Evolutionary conservation across 805 yeast genomes (phyloP), one percentile per base, ranked within the genome.

Genomic region (Pichia exigua): DNA sequence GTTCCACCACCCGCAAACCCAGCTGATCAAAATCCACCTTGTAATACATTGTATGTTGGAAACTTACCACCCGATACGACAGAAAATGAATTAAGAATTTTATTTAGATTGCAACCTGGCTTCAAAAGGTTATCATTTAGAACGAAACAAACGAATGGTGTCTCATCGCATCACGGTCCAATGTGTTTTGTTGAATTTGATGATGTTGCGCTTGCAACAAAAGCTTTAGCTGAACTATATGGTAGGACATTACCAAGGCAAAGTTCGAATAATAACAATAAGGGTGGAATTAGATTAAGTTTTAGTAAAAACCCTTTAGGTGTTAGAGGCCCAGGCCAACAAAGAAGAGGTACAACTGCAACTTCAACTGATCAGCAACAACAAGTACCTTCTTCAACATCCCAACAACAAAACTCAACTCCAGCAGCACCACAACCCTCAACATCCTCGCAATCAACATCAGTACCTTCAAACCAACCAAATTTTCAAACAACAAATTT

Each of bases 141-240:
- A 60, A 91, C 95, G 18, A 89, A 90, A 68, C 66, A 62, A 49
- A 57, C 58, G 40, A 59, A 63, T 17, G 60, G 61, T 15, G 61
- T 65, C 3, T 64, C 66, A 46, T 73, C 74, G 43, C 78, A 79
- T 58, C 95, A 86, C 70, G 98, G 99, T 5, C 99, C 99, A 50
- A 94, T 94, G 98, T 94, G 99, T 69, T 94, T 94, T 75, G 99
- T 94, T 50, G 99, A 94, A 73, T 94, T 94, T 72, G 99, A 94
- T 61, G 97, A 92, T 66, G 96, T 94, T 48, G 83, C 86, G 3
- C 85, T 81, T 68, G 99, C 99, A 1, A 89, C 98, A 2, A 77
- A 88, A 61, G 97, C 98, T 0, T 74, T 94, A 54, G 96, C 96
- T 32, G 97, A 91, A 69, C 73, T 94, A 46, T 94, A 94, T 65